Evolutionary conservation across 2,329 filamentous ascomycete species (phyloP).

Genomic region (Aspergillus thermomutatus): DNA sequence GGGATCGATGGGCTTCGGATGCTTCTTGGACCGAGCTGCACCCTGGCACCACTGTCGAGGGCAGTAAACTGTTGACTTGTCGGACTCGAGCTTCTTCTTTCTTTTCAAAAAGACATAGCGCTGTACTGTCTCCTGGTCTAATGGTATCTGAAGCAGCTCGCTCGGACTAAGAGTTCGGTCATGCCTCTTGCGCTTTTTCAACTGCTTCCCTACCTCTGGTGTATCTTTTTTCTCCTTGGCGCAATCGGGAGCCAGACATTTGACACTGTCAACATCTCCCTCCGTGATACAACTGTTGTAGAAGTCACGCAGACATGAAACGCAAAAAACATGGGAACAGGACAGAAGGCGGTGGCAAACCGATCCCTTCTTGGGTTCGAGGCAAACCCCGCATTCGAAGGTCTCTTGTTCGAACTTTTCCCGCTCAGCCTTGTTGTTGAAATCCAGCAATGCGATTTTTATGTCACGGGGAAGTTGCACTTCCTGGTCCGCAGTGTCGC

Average conservation of each 20-base stretch:
- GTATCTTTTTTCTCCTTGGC: constrained; percentile 56
- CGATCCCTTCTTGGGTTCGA: constrained; percentile 86
- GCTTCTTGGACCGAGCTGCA: constrained; percentile 71
- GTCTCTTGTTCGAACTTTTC: constrained; percentile 77
- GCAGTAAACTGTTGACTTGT: constrained; percentile 90
- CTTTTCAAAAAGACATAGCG: constrained; percentile 88
- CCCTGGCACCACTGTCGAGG: constrained; percentile 90
- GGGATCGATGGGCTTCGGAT: constrained; percentile 67
- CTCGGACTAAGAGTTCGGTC: constrained; percentile 73
- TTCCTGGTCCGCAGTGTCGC: constrained; percentile 36
- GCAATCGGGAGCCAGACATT: constrained; percentile 77
- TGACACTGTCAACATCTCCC: constrained; percentile 74
- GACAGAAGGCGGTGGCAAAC: constrained; percentile 77
- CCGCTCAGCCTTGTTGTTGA: constrained; percentile 70
- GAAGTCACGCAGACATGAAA: constrained; percentile 81
- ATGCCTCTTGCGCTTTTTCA: constrained; percentile 54
- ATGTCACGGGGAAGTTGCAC: constrained; percentile 48
- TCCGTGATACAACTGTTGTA: constrained; percentile 85
- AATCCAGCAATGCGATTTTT: constrained; percentile 72
- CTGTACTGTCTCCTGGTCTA: constrained; percentile 69
- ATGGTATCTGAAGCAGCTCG: constrained; percentile 74
- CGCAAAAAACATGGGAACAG: constrained; percentile 89
- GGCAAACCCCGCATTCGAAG: constrained; percentile 82
- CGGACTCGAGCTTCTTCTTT: constrained; percentile 86
- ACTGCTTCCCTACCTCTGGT: constrained; percentile 13